phyloP scores from a whole-genome alignment of 2,329 filamentous ascomycete genomes.

The Fusarium verticillioides region DNA sequence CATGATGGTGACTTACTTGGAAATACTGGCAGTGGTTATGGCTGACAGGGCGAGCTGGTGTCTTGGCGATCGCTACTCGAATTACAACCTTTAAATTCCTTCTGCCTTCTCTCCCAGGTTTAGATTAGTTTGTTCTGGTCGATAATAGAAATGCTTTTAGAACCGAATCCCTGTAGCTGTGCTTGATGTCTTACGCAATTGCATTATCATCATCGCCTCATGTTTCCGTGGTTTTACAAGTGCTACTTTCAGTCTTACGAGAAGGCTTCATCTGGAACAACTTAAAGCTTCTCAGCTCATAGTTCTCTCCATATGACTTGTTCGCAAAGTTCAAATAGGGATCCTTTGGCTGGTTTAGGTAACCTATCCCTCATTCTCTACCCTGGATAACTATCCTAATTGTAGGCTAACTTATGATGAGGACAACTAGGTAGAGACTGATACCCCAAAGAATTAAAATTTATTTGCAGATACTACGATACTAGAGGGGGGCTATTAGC shows the following conservation, averaged over 20 bases:
- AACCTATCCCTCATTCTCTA: not conserved
- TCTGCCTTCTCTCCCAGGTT: fast-evolving
- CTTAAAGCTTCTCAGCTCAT: no score
- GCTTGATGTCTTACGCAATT: not conserved
- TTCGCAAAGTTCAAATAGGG: no score
- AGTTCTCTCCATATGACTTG: no score
- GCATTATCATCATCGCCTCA: no score
- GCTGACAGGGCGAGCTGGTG: not conserved
- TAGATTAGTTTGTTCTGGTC: not conserved
- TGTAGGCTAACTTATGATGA: not conserved
- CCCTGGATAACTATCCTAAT: not conserved
- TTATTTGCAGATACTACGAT: no score
- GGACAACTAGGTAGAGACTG: no score
- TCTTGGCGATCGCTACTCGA: not conserved
- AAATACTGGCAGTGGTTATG: not conserved
- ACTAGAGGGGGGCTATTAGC: not conserved
- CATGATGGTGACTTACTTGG: not conserved
- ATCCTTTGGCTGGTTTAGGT: no score
- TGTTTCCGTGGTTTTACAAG: no score
- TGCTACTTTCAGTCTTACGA: no score
- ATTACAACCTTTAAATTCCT: no score
- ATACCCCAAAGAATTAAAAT: not conserved
- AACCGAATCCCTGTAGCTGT: not conserved
- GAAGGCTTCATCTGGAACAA: no score
- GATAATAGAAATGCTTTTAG: fast-evolving